Percentiles rank a stretch among this genome's conserved stretches.
Conservation (phyloP, 306 rosid genomes). For the Cotoneaster glaucophyllus region DNA sequence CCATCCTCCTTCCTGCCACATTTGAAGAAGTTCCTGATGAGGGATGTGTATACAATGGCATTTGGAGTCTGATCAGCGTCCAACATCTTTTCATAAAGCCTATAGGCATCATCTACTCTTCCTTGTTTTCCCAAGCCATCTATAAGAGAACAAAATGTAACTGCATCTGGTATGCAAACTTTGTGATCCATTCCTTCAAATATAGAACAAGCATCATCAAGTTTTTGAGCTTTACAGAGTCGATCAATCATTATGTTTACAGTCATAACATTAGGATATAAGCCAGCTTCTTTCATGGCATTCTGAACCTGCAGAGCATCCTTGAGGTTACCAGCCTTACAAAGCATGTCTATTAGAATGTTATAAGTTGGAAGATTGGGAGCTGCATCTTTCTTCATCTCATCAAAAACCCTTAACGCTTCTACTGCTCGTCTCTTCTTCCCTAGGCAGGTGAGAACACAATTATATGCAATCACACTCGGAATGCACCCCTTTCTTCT, state of each 20-base stretch:
- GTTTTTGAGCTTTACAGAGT: constrained; percentile 73
- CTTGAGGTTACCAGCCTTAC: constrained; percentile 65
- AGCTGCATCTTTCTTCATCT: constrained; percentile 82
- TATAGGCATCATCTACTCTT: constrained; percentile 75
- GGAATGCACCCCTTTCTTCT: constrained; percentile 85
- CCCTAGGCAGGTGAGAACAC: constrained; percentile 78
- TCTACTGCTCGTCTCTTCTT: constrained; percentile 66
- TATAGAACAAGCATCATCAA: constrained; percentile 84
- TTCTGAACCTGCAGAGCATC: constrained; percentile 52
- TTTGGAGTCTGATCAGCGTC: constrained; percentile 63
- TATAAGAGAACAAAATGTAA: constrained; percentile 83
- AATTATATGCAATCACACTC: constrained; percentile 71
- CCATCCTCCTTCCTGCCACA: constrained; percentile 93
- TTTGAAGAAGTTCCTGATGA: constrained; percentile 71
- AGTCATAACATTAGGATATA: constrained; percentile 83
- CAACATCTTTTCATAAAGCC: constrained; percentile 84
- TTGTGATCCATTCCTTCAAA: constrained; percentile 74
- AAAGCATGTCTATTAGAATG: constrained; percentile 79
- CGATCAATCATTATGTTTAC: constrained; percentile 87
- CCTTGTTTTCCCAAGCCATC: constrained; percentile 88
- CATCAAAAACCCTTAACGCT: constrained; percentile 57
- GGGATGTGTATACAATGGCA: constrained; percentile 68
- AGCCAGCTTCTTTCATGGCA: constrained; percentile 76
- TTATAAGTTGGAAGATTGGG: constrained; percentile 83
- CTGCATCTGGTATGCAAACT: constrained; percentile 57